A percentile compares a stretch with the other conserved stretches of the same genome.
Evolutionary conservation across 495 filamentous ascomycete genomes (phyloP).

Genomic region (Talaromyces wortmannii): DNA sequence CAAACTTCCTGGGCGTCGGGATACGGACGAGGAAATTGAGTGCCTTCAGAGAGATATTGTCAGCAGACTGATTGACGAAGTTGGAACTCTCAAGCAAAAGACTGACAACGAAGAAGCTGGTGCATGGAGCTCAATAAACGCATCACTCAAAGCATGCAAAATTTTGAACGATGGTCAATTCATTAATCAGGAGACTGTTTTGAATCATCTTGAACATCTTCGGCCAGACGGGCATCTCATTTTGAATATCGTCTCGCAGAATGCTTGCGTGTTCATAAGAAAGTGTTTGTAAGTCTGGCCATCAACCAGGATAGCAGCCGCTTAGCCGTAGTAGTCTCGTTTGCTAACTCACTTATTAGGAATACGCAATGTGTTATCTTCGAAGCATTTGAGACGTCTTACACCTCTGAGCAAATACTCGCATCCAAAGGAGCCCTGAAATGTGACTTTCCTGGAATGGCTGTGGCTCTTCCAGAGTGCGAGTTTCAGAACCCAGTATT

Average conservation of each 20-base stretch:
- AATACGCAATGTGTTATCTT: constrained; percentile 25
- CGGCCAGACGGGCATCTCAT: constrained; percentile 26
- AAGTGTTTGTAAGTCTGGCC: constrained; percentile 26
- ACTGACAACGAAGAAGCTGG: constrained; percentile 9
- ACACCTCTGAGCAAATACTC: constrained; percentile 38
- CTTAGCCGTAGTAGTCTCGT: neutral
- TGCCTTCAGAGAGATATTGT: constrained; percentile 27
- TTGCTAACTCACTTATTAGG: neutral
- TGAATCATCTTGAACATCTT: constrained; percentile 20
- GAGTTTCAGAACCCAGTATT: constrained; percentile 37
- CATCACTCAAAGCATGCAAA: constrained; percentile 22
- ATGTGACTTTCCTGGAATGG: constrained; percentile 40
- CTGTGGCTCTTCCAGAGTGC: constrained; percentile 24
- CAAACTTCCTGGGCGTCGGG: constrained; percentile 33
- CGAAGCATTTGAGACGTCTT: constrained; percentile 52
- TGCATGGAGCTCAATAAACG: constrained; percentile 21
- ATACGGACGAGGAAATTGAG: constrained; percentile 19
- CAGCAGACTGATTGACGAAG: constrained; percentile 24
- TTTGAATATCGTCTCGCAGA: constrained; percentile 45
- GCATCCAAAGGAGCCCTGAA: constrained; percentile 29
- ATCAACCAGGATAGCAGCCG: too few species aligned
- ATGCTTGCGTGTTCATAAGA: constrained; percentile 47
- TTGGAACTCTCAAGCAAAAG: constrained; percentile 12
- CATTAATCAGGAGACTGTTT: constrained; percentile 21
- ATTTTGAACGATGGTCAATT: constrained; percentile 21